Conservation (phyloP, 805 yeast genomes). For the Wilhelminamyces savonicus region DNA sequence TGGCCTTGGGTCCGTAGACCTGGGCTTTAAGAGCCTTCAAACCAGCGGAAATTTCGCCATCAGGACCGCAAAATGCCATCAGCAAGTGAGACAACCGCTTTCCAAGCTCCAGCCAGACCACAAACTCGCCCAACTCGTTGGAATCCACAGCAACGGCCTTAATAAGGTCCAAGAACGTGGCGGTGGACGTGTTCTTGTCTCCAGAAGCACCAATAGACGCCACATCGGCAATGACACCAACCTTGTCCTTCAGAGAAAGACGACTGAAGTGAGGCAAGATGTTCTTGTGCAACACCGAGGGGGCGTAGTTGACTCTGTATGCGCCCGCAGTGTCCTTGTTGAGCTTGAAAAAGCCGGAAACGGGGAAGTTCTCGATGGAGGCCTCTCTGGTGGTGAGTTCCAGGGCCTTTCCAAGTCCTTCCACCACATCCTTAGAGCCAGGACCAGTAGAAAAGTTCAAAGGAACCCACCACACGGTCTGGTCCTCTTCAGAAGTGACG, state of each 20-base stretch:
- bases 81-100: slow-evolving; percentile 31
- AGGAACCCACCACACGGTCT: slow-evolving; percentile 56
- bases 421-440: slow-evolving; percentile 4
- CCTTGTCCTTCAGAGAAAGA: slow-evolving; percentile 42
- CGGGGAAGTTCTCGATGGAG: slow-evolving; percentile 15
- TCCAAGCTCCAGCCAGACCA: slow-evolving; percentile 52
- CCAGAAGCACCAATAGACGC: slow-evolving; percentile 46
- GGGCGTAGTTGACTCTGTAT: slow-evolving; percentile 49
- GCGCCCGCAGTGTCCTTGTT: slow-evolving; percentile 48
- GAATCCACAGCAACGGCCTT: slow-evolving; percentile 18
- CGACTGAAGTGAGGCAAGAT: slow-evolving; percentile 31
- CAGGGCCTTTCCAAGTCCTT: slow-evolving; percentile 6
- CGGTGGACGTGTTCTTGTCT: slow-evolving; percentile 25
- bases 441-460: slow-evolving; percentile 27
- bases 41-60: slow-evolving; percentile 7
- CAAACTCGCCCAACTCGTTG: slow-evolving; percentile 29
- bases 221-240: slow-evolving; percentile 50
- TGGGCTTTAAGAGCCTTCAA: slow-evolving; percentile 24
- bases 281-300: slow-evolving; percentile 31
- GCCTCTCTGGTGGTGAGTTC: no score
- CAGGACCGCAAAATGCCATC: slow-evolving; percentile 29
- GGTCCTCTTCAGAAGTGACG: slow-evolving; percentile 49
- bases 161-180: slow-evolving; percentile 40
- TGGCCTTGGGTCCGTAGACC: slow-evolving; percentile 26
- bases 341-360: slow-evolving; percentile 33